A percentile compares a stretch with the other conserved stretches of the same genome.
phyloP scores from a whole-genome alignment of 345 rosid genomes.

The Orychophragmus violaceus region DNA sequence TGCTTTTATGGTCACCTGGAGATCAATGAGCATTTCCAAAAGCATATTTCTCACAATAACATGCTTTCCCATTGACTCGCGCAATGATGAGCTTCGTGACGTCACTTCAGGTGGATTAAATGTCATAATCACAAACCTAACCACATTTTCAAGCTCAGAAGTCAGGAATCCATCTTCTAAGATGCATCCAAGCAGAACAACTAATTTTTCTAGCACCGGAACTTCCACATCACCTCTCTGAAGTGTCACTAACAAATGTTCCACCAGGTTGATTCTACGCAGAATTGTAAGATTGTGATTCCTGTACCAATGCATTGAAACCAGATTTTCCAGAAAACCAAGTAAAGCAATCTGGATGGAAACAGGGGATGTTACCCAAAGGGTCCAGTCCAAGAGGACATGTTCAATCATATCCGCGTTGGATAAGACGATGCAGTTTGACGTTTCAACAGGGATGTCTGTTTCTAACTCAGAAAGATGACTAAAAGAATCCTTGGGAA shows the following conservation, averaged over 20 bases:
- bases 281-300: constrained; percentile 94
- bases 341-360: constrained; percentile 89
- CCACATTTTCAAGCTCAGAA: constrained; percentile 95
- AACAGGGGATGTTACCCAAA: constrained; percentile 93
- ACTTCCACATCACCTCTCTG: constrained; percentile 99
- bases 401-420: constrained; percentile 99
- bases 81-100: constrained; percentile 56
- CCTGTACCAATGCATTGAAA: constrained; percentile 99
- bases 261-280: constrained; percentile 92
- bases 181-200: constrained; percentile 94
- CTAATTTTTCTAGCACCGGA: constrained; percentile 93
- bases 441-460: constrained; percentile 75
- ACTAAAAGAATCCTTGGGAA: constrained; percentile 79
- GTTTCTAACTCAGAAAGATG: constrained; percentile 93
- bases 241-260: constrained; percentile 88
- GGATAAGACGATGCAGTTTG: constrained; percentile 95
- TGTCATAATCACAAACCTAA: constrained; percentile 94
- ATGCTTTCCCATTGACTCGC: constrained; percentile 96
- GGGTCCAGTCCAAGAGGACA: constrained; percentile 97
- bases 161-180: constrained; percentile 95
- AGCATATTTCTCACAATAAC: constrained; percentile 98
- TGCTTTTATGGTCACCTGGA: constrained; percentile 90
- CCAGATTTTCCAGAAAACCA: constrained; percentile 95
- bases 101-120: constrained; percentile 93
- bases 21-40: constrained; percentile 97